Base-by-base conservation (phyloP, 1,284 basidiomycete species). In the Ceratobasidium sp. region DNA sequence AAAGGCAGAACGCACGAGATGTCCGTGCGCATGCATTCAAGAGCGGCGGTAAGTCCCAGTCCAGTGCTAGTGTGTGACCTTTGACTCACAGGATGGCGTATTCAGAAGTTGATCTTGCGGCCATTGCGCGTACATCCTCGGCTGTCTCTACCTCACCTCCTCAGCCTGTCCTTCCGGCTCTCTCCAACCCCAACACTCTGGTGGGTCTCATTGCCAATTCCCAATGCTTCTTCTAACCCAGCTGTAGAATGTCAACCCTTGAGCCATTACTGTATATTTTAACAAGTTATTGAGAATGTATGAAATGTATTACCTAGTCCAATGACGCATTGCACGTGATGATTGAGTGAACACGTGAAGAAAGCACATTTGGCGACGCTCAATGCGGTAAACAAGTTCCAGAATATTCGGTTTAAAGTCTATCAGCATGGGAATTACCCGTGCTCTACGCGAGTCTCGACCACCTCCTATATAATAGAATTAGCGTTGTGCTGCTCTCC, bases 121-220 rank as follows among this genome's bases (percentile, higher is more conserved):
- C 71, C 17, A 72, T 72, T 60, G 71, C 71, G 40, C 71, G 71
- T 38, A 72, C 71, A 1, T 72, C 71, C 12, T 12, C 49, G 15
- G 71, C 69, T 17, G 65, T 22, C 13, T 71, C 71, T 8, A 53
- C 71, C 25, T 64, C 70, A n/a, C 70, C 70, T 35, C 62, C 20
- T 32, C 34, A 43, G 34, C 34, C 34, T 27, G 49, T 53, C 22
- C 32, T 52, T 12, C 49, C 62, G 3, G 62, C 22, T 17, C 31
- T 53, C 17, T 62, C 58, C 31, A 62, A 62, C 32, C 58, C 45
- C 20, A 62, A 62, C 32, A 22, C 55, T 43, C 2, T 22, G 42
- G 56, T 58, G 31, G 47, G 56, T 58, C 20, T 29, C 12, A n/a
- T 22, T 22, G n/a, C 10, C 8, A 40, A 17, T 40, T 40, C 17